phyloP scores from a whole-genome alignment of 768 basidiomycete species.

The Auricularia sp. region DNA sequence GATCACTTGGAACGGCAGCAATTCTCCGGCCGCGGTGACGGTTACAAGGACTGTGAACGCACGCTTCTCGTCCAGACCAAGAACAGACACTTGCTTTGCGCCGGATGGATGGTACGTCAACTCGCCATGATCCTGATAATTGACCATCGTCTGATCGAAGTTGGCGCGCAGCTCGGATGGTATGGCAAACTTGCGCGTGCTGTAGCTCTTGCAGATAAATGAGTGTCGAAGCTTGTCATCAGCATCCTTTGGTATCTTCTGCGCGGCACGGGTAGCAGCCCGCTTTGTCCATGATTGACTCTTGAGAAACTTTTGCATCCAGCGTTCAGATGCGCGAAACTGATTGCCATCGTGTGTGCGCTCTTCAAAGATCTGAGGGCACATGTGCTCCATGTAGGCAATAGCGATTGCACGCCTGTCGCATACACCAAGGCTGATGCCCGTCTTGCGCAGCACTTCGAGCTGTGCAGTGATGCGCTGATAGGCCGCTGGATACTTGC shows the following conservation, averaged over 20 bases:
- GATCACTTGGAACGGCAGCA: conserved; percentile 30
- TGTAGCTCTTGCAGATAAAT: conserved; percentile 14
- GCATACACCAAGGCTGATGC: not conserved
- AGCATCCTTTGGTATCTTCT: conserved; percentile 13
- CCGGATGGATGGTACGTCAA: conserved; percentile 14
- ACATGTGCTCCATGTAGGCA: not conserved
- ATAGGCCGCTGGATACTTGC: not conserved
- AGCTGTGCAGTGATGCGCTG: not conserved
- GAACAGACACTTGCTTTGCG: conserved; percentile 17
- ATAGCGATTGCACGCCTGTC: not conserved
- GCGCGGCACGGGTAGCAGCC: not conserved
- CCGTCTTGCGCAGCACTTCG: not conserved
- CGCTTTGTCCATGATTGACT: not conserved
- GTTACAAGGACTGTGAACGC: conserved; percentile 22
- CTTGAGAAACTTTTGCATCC: not conserved
- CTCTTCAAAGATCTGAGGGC: not conserved
- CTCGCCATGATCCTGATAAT: conserved; percentile 9
- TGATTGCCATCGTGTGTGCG: not conserved
- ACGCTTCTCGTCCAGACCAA: conserved; percentile 20
- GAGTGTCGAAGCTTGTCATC: conserved; percentile 5
- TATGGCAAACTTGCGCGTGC: conserved; percentile 12
- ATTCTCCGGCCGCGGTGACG: conserved; percentile 19
- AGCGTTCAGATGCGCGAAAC: not conserved
- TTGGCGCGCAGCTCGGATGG: conserved; percentile 16
- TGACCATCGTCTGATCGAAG: conserved; percentile 15